Conservation (phyloP, 177 flowering plant species). For the Vitis hybrid region DNA sequence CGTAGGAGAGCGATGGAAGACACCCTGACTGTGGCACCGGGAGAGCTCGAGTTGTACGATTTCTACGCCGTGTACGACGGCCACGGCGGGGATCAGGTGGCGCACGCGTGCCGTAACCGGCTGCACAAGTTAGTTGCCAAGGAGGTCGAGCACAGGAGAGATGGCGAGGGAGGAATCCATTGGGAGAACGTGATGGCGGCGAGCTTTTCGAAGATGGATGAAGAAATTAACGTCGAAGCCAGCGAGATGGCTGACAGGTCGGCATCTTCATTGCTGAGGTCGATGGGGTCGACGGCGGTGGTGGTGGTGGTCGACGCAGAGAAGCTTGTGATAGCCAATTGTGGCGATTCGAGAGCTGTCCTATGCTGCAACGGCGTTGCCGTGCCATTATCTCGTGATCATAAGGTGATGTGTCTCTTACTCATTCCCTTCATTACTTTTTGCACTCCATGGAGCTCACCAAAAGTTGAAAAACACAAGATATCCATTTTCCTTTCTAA, state of each 20-base stretch:
- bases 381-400: conserved; percentile 44
- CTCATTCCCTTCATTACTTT: background rate
- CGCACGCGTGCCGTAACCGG: conserved; percentile 30
- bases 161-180: conserved; percentile 11
- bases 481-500: no score
- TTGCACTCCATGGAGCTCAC: no score
- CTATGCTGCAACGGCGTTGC: conserved; percentile 30
- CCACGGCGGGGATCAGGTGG: conserved; percentile 40
- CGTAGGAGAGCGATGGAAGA: conserved; percentile 49
- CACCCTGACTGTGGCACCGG: conserved; percentile 18
- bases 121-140: conserved; percentile 34
- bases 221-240: conserved; percentile 20
- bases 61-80: conserved; percentile 52
- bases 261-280: background rate
- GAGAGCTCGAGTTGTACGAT: conserved; percentile 13
- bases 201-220: conserved; percentile 37
- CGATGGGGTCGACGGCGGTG: conserved; percentile 45
- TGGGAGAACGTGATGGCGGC: conserved; percentile 39
- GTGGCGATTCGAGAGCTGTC: conserved; percentile 50
- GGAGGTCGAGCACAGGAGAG: conserved; percentile 16
- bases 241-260: background rate
- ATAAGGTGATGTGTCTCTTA: conserved; percentile 34
- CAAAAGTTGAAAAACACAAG: no score
- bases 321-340: conserved; percentile 45
- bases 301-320: conserved; percentile 38